Percentiles rank a stretch among this genome's conserved stretches.
These are phyloP conservation scores for Flaveria sonorensis DNA, from an alignment of 129 eudicot species.

Conservation along the genomic window DNA sequence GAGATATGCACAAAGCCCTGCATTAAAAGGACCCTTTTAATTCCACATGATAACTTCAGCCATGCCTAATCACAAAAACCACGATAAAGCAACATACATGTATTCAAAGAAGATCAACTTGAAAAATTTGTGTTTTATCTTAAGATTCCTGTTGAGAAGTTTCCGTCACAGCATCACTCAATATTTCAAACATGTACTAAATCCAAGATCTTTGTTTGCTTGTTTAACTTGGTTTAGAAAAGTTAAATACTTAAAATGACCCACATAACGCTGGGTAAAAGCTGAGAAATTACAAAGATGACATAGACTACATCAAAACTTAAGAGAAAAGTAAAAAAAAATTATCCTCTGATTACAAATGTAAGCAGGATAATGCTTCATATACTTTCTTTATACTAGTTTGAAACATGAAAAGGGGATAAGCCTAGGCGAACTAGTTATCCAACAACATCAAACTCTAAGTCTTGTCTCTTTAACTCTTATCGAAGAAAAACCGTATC, in stretches of 20 bases:
- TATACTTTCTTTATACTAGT: background rate
- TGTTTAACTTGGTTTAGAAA: background rate
- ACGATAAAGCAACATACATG: background rate
- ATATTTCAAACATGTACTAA: background rate
- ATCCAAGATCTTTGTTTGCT: background rate
- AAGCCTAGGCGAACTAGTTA: slow-evolving; percentile 5
- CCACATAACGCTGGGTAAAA: background rate
- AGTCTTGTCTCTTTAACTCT: background rate
- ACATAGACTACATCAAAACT: background rate
- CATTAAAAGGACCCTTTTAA: background rate
- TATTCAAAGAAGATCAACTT: background rate
- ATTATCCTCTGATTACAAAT: background rate
- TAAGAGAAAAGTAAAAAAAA: no score
- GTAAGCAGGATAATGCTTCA: background rate
- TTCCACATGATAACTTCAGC: background rate
- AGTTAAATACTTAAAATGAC: background rate
- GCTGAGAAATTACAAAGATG: background rate
- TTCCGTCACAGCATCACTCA: no score
- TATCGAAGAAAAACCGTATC: background rate
- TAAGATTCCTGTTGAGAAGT: background rate
- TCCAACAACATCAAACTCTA: background rate
- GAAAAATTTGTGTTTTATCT: background rate
- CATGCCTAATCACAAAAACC: background rate
- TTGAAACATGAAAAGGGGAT: background rate
- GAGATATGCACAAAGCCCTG: background rate